Conservation (phyloP, 768 basidiomycete genomes). For the Strobilomyces dryophilus region DNA sequence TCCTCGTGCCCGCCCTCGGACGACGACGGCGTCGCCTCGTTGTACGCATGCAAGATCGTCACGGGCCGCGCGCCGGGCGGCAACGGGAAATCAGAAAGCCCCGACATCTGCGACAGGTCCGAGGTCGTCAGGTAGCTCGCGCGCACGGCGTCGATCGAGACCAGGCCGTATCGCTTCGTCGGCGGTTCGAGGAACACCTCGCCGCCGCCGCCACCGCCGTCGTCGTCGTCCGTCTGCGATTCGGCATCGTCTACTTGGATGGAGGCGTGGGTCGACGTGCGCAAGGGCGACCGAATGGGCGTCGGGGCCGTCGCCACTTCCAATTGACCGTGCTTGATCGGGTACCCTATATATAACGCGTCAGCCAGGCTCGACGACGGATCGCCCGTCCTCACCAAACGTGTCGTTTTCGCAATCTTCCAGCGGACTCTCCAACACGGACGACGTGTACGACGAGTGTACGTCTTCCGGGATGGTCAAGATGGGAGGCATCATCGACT, state of each 20-base stretch:
- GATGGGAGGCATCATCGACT: not conserved
- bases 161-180: constrained; percentile 19
- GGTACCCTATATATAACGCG: constrained; percentile 17
- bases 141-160: constrained; percentile 34
- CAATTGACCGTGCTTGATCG: constrained; percentile 20
- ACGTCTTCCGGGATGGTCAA: constrained; percentile 24
- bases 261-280: constrained; percentile 21
- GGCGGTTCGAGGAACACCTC: constrained; percentile 5
- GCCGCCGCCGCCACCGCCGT: too few relatives aligned
- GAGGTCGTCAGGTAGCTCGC: constrained; percentile 66
- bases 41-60: constrained; percentile 44
- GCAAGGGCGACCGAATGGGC: constrained; percentile 8
- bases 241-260: constrained; percentile 11
- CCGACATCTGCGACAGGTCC: constrained; percentile 58
- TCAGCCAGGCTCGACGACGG: not conserved
- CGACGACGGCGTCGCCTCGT: constrained; percentile 24
- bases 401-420: constrained; percentile 27
- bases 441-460: constrained; percentile 20
- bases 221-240: too few relatives aligned
- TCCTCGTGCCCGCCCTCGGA: not conserved
- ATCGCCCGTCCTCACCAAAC: constrained; percentile 19
- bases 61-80: constrained; percentile 44
- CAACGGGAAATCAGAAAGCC: constrained; percentile 66
- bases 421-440: constrained; percentile 11
- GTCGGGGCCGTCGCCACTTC: constrained; percentile 12